A percentile compares a stretch with the other conserved stretches of the same genome.
These are phyloP conservation scores for Kwoniella dejecticola DNA, from an alignment of 768 basidiomycete genomes.

Conservation along the genomic window DNA sequence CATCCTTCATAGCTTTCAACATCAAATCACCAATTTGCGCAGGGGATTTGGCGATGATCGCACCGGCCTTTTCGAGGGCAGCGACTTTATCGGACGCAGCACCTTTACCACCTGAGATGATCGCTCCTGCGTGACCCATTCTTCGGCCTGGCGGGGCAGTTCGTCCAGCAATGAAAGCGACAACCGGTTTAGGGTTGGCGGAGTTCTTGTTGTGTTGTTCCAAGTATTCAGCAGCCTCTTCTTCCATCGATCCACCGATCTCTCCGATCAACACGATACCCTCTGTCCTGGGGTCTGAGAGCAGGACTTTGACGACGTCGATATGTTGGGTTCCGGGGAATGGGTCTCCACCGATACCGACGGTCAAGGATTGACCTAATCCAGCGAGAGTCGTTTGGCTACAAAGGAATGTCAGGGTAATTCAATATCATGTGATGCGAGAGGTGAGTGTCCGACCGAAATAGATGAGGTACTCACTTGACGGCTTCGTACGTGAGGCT, in stretches of 20 bases:
- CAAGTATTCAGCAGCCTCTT: conserved; percentile 96
- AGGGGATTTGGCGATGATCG: conserved; percentile 88
- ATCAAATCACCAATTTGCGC: conserved; percentile 90
- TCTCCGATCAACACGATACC: conserved; percentile 98
- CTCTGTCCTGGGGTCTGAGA: conserved; percentile 90
- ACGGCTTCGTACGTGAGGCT: conserved; percentile 95
- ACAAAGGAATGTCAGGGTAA: background rate
- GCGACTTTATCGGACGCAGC: conserved; percentile 89
- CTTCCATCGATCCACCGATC: conserved; percentile 99
- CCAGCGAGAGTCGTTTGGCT: conserved; percentile 92
- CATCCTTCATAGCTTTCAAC: conserved; percentile 65
- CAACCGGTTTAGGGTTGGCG: conserved; percentile 85
- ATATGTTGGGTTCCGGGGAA: conserved; percentile 75
- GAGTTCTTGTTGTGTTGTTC: conserved; percentile 89
- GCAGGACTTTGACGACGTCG: conserved; percentile 93
- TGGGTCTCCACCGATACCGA: conserved; percentile 85
- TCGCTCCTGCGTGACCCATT: conserved; percentile 98
- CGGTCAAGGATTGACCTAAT: conserved; percentile 91
- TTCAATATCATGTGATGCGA: no score
- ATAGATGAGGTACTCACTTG: no score
- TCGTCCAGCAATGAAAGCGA: conserved; percentile 95
- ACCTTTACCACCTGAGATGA: conserved; percentile 97
- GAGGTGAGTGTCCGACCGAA: no score
- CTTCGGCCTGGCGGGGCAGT: conserved; percentile 97
- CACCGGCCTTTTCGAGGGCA: conserved; percentile 82